Percentiles rank a stretch among this genome's conserved stretches.
phyloP scores from a whole-genome alignment of 805 yeast species.

The Candida vartiovaarae region DNA sequence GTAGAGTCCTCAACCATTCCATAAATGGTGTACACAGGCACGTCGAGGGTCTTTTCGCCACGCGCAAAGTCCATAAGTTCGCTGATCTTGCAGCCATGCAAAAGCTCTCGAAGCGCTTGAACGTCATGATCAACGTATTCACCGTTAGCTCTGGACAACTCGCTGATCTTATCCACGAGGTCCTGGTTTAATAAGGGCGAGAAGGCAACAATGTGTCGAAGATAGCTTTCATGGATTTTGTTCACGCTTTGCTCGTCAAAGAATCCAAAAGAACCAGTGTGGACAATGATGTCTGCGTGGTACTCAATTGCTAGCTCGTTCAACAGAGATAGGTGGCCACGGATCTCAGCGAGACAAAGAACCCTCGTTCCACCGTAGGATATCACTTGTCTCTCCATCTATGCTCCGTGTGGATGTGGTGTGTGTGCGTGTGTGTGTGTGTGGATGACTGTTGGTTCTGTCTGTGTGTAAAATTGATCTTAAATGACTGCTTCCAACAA shows the following conservation, averaged over 20 bases:
- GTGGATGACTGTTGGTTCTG: no score
- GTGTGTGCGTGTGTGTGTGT: no score
- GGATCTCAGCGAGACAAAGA: constrained; percentile 46
- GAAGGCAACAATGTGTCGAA: constrained; percentile 61
- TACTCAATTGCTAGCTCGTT: constrained; percentile 42
- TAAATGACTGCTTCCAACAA: no score
- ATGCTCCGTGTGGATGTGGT: no score
- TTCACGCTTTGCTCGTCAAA: constrained; percentile 52
- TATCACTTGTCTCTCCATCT: constrained; percentile 17
- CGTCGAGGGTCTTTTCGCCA: constrained; percentile 35
- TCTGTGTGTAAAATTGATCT: no score
- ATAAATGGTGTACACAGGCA: constrained; percentile 71
- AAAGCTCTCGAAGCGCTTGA: constrained; percentile 26
- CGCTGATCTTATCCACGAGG: constrained; percentile 43
- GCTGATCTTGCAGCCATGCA: constrained; percentile 35
- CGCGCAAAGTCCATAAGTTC: constrained; percentile 43
- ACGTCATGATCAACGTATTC: constrained; percentile 33
- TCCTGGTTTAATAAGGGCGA: constrained; percentile 49
- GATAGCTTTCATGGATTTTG: constrained; percentile 47
- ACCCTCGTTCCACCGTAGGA: constrained; percentile 30
- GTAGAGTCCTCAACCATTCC: constrained; percentile 72
- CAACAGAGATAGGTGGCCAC: constrained; percentile 45
- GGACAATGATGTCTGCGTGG: constrained; percentile 48
- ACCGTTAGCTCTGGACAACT: constrained; percentile 39
- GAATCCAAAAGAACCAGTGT: constrained; percentile 78